Evolutionary conservation across 805 yeast genomes (phyloP), one percentile per base, ranked within the genome.

Genomic region (Metschnikowia amazonensis): DNA sequence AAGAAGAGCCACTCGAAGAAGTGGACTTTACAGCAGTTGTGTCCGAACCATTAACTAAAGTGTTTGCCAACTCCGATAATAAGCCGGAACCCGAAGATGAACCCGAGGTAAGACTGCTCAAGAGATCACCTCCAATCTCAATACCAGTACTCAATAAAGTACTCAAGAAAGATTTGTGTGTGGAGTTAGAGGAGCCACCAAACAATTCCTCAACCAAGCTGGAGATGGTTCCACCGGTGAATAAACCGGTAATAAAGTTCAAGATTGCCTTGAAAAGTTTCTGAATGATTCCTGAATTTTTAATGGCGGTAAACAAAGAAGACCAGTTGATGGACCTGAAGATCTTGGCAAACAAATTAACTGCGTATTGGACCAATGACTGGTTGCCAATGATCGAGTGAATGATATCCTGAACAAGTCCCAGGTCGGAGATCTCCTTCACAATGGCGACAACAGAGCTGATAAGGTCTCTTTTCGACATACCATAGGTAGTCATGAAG

Each of bases 261-360:
- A 56, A 34, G 18, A 55, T 43, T 9, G 47, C 33, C 9, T 35
- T 20, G 45, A 60, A 52, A 10, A 60, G 29, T 2, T 46, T 45
- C 31, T 48, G 47, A 36, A 57, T 56, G 35, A 60, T 42, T 18
- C 64, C 67, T 29, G 67, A 62, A 36, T 56, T 55, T 45, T 62
- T 63, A 37, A 65, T 52, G 13, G 59, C 48, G 16, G 47, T 48
- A 48, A 53, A 62, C 35, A 65, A 39, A 5, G 51, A 42, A 4
- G 48, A 24, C 48, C 59, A 60, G 45, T 62, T 52, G 44, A 56
- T 53, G 36, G 57, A 56, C 35, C 48, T 43, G 42, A 64, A 44
- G n/a, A 63, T 52, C 30, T 57, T 49, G 10, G 54, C 35, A 6
- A 62, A 35, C 33, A 65, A 50, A 11, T 45, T 44, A 10, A 56